Evolutionary conservation across 2,329 filamentous ascomycete species (phyloP), one percentile per base, ranked within the genome.

Genomic region (Pseudogymnoascus sp.): DNA sequence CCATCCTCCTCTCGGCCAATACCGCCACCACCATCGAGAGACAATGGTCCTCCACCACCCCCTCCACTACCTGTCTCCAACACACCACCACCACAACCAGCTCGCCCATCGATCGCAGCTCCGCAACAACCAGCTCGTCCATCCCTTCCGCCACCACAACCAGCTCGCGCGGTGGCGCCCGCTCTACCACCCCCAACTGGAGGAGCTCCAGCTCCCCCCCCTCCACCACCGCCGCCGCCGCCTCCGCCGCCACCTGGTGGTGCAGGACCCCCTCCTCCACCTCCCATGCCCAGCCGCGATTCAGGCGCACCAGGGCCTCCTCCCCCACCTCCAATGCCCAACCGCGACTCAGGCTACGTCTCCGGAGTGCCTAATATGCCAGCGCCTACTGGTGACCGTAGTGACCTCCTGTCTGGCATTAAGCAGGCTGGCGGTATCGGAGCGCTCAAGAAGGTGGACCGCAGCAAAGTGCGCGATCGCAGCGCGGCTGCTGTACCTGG

Each of bases 391-490:
- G 80, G 80, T 38, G 66, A 75, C 61, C 87, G 83, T 69, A 79
- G 80, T 66, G 88, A 85, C 62, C 77, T 91, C 72, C 78, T 89
- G 68, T 88, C 86, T 49, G 84, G 88, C 71, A 95, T 95, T 66
- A 87, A 89, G 66, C 85, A 84, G 60, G 84, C 86, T 12, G 86
- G 86, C 43, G 86, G 86, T 65, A 84, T 88, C 65, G 83, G 78
- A 23, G 78, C 86, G 21, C 80, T 95, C 70, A 91, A 88, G 77
- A 93, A 93, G 76, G 89, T 93, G 34, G 86, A 89, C 66, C 82
- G 85, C 65, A 76, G 71, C 65, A 80, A 90, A 75, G 90, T 93
- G 74, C 80, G 84, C 69, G 89, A 93, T 75, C 82, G 89, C 66
- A 91, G 88, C 75, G 81, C 70, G 3, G 88, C 87, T 25, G 72